Evolutionary conservation across 352 stramenopile species (phyloP), one percentile per base, ranked within the genome.

Genomic region (Pythium scleroteichum): DNA sequence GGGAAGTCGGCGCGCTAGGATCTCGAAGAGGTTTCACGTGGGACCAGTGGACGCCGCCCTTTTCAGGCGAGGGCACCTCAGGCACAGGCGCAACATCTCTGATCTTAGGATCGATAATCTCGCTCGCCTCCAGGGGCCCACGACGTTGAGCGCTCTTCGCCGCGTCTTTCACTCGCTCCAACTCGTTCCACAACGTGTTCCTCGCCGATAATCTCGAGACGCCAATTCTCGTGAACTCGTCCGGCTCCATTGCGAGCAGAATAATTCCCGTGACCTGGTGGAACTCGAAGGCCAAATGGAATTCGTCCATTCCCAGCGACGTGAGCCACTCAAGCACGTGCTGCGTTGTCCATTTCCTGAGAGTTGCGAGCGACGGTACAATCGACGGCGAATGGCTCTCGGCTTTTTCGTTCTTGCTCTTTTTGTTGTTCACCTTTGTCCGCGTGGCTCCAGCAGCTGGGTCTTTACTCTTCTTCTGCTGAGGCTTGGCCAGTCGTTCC

Each of bases 291-390:
- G 74, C 68, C 17, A 68, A 72, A 13, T 88, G 70, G 26, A 75
- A 89, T 51, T 94, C 79, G 17, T 88, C 76, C 23, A 94, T 53
- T 0, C 68, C 74, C 13, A 94, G 72, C 13, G 63, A 57, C 7
- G 53, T 53, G 10, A 94, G 53, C 85, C 85, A 94, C 47, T 89
- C 76, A 3, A 83, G 66, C 5, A 92, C 83, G 47, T 92, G 74
- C 10, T 33, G 32, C 0, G 73, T 70, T 1, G 66, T 81, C 85
- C 85, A 94, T 42, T 76, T 66, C 29, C 64, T 55, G 16, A 88
- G 69, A 0, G 68, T 76, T 10, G 68, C 73, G 23, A 67, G 48
- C 1, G 77, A 87, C 41, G 41, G 47, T 24, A 59, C 38, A 8
- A 54, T 13, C 16, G 78, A 62, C 4, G 16, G 1, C 12, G 13